These are phyloP conservation scores for Sergeia podlipaevii DNA, from an alignment of 208 protist species.

Conservation along the genomic window DNA sequence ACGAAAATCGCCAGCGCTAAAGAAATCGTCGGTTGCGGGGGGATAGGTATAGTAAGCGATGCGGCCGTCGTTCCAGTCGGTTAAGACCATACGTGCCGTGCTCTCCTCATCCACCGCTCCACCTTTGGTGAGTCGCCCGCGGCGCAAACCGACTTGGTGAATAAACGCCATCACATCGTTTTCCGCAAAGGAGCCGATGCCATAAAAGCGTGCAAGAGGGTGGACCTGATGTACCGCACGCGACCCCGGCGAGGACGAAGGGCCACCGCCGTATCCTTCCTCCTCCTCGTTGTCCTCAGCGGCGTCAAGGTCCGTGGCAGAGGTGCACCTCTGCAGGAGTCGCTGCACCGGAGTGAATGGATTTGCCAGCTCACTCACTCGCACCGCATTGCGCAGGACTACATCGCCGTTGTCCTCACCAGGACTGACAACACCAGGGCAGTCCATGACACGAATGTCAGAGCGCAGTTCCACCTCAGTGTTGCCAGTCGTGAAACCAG, in stretches of 20 bases:
- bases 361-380: constrained; percentile 93
- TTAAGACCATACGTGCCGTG: constrained; percentile 90
- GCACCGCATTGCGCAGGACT: constrained; percentile 94
- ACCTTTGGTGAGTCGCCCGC: constrained; percentile 81
- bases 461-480: constrained; percentile 96
- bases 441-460: constrained; percentile 96
- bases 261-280: not conserved
- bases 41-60: constrained; percentile 96
- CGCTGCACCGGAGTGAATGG: constrained; percentile 88
- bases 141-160: constrained; percentile 63
- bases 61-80: constrained; percentile 95
- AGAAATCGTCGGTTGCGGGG: constrained; percentile 66
- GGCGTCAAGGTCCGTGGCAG: constrained; percentile 10
- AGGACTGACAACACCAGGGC: constrained; percentile 95
- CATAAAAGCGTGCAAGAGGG: constrained; percentile 80
- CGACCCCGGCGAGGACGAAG: not conserved
- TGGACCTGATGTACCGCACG: constrained; percentile 32
- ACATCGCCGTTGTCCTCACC: constrained; percentile 88
- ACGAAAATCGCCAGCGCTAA: constrained; percentile 21
- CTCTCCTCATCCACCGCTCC: constrained; percentile 89
- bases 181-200: constrained; percentile 62
- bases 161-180: constrained; percentile 87
- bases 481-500: constrained; percentile 94
- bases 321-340: constrained; percentile 84
- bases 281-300: constrained; percentile 17